These are phyloP conservation scores for Mercurialis annua DNA, from an alignment of 345 rosid species.

Conservation along the genomic window DNA sequence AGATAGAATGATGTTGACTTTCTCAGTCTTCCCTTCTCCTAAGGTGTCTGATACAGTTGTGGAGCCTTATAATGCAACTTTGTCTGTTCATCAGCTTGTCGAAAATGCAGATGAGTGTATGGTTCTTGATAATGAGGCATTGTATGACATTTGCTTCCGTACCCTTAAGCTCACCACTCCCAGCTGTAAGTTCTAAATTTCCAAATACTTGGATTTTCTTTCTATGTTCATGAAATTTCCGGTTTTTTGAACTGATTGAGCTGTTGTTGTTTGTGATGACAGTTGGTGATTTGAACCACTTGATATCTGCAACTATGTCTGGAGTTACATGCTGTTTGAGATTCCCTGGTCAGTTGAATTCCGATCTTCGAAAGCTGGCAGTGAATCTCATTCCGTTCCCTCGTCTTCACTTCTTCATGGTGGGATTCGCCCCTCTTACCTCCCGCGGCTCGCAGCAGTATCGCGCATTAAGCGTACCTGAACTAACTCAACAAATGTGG, in stretches of 20 bases:
- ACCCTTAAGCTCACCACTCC: slow-evolving; percentile 31
- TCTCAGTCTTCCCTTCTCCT: slow-evolving; percentile 29
- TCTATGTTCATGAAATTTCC: background rate
- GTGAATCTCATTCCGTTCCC: slow-evolving; percentile 32
- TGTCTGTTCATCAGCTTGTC: slow-evolving; percentile 30
- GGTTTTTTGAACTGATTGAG: background rate
- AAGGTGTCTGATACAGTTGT: slow-evolving; percentile 33
- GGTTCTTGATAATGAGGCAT: slow-evolving; percentile 31
- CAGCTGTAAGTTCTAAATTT: slow-evolving; percentile 20
- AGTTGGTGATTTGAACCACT: slow-evolving; percentile 32
- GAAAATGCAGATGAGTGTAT: slow-evolving; percentile 32
- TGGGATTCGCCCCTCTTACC: slow-evolving; percentile 31
- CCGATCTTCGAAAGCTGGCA: slow-evolving; percentile 28
- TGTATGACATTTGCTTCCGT: slow-evolving; percentile 30
- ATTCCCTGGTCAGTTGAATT: slow-evolving; percentile 31
- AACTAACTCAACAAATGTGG: slow-evolving; percentile 35
- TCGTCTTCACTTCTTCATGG: slow-evolving; percentile 35
- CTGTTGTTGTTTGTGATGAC: background rate
- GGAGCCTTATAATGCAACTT: slow-evolving; percentile 32
- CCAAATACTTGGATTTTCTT: background rate
- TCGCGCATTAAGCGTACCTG: slow-evolving; percentile 26
- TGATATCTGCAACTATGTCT: slow-evolving; percentile 33
- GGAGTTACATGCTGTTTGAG: slow-evolving; percentile 33
- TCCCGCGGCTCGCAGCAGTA: slow-evolving; percentile 32
- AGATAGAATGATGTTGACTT: slow-evolving; percentile 31